Percentiles rank a stretch among this genome's conserved stretches.
These are phyloP conservation scores for Echium plantagineum DNA, from an alignment of 257 asterid species.

Conservation along the genomic window DNA sequence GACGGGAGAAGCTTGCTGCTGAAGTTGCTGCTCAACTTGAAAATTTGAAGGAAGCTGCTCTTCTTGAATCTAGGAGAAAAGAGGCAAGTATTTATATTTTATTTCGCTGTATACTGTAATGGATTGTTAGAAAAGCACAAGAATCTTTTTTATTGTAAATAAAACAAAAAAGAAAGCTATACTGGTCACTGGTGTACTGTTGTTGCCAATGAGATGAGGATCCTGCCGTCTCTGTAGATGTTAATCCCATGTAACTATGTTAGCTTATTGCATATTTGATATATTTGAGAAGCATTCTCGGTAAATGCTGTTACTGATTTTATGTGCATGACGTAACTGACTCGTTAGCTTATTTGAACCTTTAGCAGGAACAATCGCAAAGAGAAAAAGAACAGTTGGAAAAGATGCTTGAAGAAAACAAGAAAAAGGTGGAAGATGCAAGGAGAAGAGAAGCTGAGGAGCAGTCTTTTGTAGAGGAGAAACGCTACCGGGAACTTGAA, in stretches of 20 bases:
- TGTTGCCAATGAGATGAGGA: neutral
- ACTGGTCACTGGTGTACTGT: neutral
- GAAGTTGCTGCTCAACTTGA: conserved; percentile 85
- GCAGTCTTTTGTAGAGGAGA: conserved; percentile 64
- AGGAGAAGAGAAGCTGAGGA: conserved; percentile 84
- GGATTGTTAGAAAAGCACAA: neutral
- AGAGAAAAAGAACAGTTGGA: conserved; percentile 79
- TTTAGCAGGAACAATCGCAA: conserved; percentile 57
- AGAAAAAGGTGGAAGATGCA: conserved; percentile 74
- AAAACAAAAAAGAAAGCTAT: neutral
- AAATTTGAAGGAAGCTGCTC: conserved; percentile 68
- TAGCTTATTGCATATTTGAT: neutral
- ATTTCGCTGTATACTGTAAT: neutral
- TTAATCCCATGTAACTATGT: neutral
- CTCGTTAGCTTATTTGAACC: neutral
- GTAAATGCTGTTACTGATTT: neutral
- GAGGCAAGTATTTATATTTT: conserved; percentile 47
- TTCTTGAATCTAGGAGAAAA: conserved; percentile 43
- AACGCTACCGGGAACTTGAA: conserved; percentile 72
- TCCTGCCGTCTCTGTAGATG: neutral
- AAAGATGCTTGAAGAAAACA: conserved; percentile 66
- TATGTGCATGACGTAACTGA: neutral
- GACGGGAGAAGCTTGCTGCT: conserved; percentile 59
- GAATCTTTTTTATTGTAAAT: neutral
- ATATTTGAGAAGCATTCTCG: neutral